Evolutionary conservation across 148 eudicot species (phyloP).

Genomic region (Amaranthus palmeri): DNA sequence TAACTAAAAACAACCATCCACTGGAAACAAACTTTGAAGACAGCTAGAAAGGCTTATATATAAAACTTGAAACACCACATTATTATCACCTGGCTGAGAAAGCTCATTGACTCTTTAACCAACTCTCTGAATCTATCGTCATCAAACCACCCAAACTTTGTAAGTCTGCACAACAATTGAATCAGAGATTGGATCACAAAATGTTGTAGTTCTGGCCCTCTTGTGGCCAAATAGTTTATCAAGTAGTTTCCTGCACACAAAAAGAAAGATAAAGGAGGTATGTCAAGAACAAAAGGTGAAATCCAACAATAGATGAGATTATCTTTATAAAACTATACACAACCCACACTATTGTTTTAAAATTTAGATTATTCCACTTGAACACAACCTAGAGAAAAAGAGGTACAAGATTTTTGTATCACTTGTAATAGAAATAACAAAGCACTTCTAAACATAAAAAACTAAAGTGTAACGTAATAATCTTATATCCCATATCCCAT

Average conservation of each 20-base stretch:
- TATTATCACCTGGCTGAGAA: constrained; percentile 68
- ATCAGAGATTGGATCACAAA: constrained; percentile 84
- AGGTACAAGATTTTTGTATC: background rate
- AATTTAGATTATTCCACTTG: background rate
- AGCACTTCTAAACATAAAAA: background rate
- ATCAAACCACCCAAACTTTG: constrained; percentile 90
- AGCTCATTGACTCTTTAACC: constrained; percentile 72
- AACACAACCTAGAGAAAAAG: background rate
- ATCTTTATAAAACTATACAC: background rate
- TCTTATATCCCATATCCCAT: background rate
- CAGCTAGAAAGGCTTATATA: background rate
- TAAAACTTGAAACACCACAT: background rate
- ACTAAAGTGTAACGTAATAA: background rate
- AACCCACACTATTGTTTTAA: background rate
- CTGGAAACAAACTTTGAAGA: background rate
- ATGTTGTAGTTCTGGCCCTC: constrained; percentile 85
- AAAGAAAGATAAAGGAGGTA: constrained; percentile 15
- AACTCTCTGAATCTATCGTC: constrained; percentile 82
- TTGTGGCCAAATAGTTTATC: constrained; percentile 75
- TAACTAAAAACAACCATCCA: too few relatives aligned
- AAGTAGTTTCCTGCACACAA: constrained; percentile 64
- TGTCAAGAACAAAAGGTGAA: background rate
- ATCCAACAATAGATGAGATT: background rate
- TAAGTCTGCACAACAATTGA: constrained; percentile 73
- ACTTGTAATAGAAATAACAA: background rate